Percentiles rank a stretch among this genome's conserved stretches.
phyloP scores from a whole-genome alignment of 768 basidiomycete genomes.

The Favolaschia claudopus region DNA sequence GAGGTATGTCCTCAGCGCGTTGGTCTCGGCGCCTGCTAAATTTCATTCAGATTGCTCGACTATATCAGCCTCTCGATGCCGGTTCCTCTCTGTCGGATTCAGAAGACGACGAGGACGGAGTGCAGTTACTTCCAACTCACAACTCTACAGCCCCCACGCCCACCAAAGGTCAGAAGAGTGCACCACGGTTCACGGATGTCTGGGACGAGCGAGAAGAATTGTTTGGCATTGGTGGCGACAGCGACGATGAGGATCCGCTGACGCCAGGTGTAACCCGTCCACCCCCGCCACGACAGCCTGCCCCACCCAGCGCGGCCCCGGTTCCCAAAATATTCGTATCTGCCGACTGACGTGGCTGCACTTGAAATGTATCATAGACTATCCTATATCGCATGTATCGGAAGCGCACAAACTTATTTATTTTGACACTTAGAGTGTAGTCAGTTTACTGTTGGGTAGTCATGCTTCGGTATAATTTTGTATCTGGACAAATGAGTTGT shows the following conservation, averaged over 20 bases:
- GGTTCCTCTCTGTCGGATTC: constrained; percentile 60
- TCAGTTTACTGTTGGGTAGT: no score
- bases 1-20: constrained; percentile 56
- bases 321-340: constrained; percentile 33
- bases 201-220: constrained; percentile 85
- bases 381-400: constrained; percentile 10
- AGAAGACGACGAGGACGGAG: constrained; percentile 61
- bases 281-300: constrained; percentile 37
- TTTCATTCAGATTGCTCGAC: constrained; percentile 66
- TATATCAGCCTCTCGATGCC: constrained; percentile 76
- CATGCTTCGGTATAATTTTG: no score
- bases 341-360: neutral
- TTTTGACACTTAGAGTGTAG: no score
- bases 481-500: no score
- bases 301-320: constrained; percentile 13
- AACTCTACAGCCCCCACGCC: constrained; percentile 29
- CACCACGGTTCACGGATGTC: constrained; percentile 60
- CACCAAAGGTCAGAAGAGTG: constrained; percentile 39
- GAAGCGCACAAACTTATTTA: constrained; percentile 20
- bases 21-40: neutral
- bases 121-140: constrained; percentile 68
- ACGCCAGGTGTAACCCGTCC: constrained; percentile 23
- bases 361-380: constrained; percentile 16
- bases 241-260: constrained; percentile 58
- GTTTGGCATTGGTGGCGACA: constrained; percentile 72